These are phyloP conservation scores for Fennellomyces sp. DNA, from an alignment of 371 early-diverging fungal species.

Conservation along the genomic window DNA sequence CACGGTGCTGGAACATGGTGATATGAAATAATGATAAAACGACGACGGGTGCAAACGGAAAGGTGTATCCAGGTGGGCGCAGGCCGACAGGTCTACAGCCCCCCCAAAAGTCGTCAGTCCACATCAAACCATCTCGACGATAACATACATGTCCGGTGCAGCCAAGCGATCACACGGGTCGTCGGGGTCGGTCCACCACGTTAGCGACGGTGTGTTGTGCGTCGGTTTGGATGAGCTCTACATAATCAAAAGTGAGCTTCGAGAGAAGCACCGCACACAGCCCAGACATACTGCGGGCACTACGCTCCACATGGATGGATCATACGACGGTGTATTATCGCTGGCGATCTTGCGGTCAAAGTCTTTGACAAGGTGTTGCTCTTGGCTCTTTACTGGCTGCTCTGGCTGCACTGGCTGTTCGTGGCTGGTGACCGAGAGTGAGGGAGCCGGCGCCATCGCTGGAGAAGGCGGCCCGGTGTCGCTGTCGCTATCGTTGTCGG, in stretches of 20 bases:
- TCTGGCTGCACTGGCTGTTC: neutral
- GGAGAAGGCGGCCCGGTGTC: neutral
- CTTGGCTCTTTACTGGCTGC: neutral
- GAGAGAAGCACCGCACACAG: neutral
- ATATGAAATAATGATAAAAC: slow-evolving; percentile 46
- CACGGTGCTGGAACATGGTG: slow-evolving; percentile 29
- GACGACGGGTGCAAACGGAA: slow-evolving; percentile 35
- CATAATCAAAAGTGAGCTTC: neutral
- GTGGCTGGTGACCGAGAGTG: neutral
- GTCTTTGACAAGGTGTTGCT: slow-evolving; percentile 14
- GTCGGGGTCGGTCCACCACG: slow-evolving; percentile 52
- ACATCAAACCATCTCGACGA: neutral
- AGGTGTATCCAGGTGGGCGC: slow-evolving; percentile 43
- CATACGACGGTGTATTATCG: neutral
- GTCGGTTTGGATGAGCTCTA: too few relatives aligned
- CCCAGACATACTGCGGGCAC: slow-evolving; percentile 23
- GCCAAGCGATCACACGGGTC: slow-evolving; percentile 33
- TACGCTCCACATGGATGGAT: slow-evolving; percentile 31
- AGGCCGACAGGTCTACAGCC: slow-evolving; percentile 41
- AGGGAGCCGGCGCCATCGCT: neutral
- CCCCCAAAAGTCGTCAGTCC: neutral
- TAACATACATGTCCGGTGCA: slow-evolving; percentile 23
- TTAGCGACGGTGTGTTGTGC: slow-evolving; percentile 19
- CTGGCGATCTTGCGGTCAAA: neutral
- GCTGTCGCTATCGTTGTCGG: slow-evolving; percentile 15